Evolutionary conservation across 305 asterid genomes (phyloP).

Genomic region (Withania somnifera): DNA sequence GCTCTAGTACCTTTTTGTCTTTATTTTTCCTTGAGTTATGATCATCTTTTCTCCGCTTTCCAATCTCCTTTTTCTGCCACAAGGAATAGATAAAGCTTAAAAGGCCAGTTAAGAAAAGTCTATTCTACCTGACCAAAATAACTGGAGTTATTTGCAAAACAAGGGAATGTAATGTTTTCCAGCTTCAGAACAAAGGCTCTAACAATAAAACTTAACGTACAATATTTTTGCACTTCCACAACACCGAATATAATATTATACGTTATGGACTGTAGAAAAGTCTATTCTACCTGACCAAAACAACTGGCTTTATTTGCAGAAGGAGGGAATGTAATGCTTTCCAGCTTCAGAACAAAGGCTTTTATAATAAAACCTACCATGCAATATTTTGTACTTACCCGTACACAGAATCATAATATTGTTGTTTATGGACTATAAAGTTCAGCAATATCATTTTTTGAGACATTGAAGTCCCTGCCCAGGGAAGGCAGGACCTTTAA

Average conservation of each 20-base stretch:
- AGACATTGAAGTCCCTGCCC: background rate
- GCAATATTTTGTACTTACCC: background rate
- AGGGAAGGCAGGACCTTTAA: background rate
- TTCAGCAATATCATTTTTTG: background rate
- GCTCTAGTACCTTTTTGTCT: conserved; percentile 68
- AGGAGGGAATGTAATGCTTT: background rate
- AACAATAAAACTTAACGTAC: background rate
- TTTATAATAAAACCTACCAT: background rate
- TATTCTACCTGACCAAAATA: background rate
- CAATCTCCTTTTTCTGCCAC: conserved; percentile 84
- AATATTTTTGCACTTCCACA: background rate
- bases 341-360: background rate
- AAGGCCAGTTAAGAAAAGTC: background rate
- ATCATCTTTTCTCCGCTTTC: conserved; percentile 93
- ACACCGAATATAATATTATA: background rate
- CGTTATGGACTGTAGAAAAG: too few species aligned
- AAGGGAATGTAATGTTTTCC: background rate
- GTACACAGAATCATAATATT: background rate
- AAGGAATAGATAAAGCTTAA: conserved; percentile 7
- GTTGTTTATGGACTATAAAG: background rate
- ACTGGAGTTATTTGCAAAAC: background rate
- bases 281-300: background rate
- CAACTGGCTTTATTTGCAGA: background rate
- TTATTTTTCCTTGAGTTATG: conserved; percentile 51
- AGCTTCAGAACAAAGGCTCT: background rate